These are phyloP conservation scores for Clavispora carvajalis DNA, from an alignment of 805 yeast species.

Conservation along the genomic window DNA sequence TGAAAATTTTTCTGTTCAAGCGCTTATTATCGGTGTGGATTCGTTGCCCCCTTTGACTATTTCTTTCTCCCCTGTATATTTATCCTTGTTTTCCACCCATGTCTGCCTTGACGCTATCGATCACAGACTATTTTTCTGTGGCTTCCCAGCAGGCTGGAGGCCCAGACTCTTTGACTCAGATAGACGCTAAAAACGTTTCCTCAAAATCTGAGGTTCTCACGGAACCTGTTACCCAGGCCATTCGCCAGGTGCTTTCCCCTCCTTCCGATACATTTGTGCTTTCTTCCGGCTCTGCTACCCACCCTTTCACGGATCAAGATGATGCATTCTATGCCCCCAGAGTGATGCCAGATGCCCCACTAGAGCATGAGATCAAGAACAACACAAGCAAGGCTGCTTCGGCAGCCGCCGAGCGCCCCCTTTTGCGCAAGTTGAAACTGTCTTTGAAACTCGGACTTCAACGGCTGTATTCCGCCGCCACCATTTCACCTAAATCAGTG, in stretches of 20 bases:
- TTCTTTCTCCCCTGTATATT: neutral
- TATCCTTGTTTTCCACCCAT: neutral
- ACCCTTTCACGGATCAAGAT: too few relatives aligned
- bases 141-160: conserved; percentile 1
- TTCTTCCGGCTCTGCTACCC: too few relatives aligned
- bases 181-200: neutral
- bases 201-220: neutral
- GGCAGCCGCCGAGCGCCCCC: conserved; percentile 3
- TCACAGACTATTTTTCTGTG: conserved; percentile 9
- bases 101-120: conserved; percentile 15
- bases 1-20: neutral
- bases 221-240: neutral
- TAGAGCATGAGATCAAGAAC: neutral
- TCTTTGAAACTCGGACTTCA: conserved; percentile 20
- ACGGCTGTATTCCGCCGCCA: conserved; percentile 25
- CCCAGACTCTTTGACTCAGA: conserved; percentile 6
- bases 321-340: too few relatives aligned
- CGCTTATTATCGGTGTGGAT: neutral
- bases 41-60: neutral
- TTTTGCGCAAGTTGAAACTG: conserved; percentile 17
- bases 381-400: neutral
- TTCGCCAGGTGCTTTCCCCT: neutral
- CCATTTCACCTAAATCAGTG: conserved; percentile 43
- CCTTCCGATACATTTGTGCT: neutral
- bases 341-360: neutral